Evolutionary conservation across 257 asterid genomes (phyloP), one percentile per base, ranked within the genome.

Genomic region (Primulina huaijiensis): DNA sequence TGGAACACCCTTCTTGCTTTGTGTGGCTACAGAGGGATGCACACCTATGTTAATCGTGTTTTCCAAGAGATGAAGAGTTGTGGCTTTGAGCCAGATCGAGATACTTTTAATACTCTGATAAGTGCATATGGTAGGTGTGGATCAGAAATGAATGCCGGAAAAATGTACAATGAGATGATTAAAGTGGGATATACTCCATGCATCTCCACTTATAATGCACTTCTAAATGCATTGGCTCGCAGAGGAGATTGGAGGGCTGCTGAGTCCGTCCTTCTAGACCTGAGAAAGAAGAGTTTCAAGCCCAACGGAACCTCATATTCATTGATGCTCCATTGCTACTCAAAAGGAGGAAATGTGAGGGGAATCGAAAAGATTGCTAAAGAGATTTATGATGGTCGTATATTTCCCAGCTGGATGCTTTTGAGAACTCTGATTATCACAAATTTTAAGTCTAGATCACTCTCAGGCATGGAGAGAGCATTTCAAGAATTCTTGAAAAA

Each of bases 81-180:
- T 31, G 99, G 99, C 35, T 90, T 87, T 71, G 92, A 93, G 85
- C 99, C 99, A 8, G 89, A 89, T 52, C 76, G 97, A 30, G 95
- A 90, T 62, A 93, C 99, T 33, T 93, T 90, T 58, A 93, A 90
- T 70, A 87, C 96, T 46, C 79, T 93, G 82, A 93, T 90, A 71
- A 81, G 91, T 80, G 95, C 96, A 7, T 89, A 89, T 43, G 99
- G 97, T 9, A 87, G 97, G 80, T 89, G 95, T 57, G 97, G 95
- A 6, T 84, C 86, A 14, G 89, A 85, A 34, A 77, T 89, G 34
- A 74, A 86, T 71, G 97, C 95, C 53, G 86, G 84, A 6, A 82
- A 84, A 74, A 86, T 90, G 89, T 86, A 86, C 40, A 78, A 83
- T 16, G 96, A 93, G 82, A 93, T 93, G 97, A 84, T 89, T 17